phyloP scores from a whole-genome alignment of 2,329 filamentous ascomycete genomes.

The Botrytis paeoniae region DNA sequence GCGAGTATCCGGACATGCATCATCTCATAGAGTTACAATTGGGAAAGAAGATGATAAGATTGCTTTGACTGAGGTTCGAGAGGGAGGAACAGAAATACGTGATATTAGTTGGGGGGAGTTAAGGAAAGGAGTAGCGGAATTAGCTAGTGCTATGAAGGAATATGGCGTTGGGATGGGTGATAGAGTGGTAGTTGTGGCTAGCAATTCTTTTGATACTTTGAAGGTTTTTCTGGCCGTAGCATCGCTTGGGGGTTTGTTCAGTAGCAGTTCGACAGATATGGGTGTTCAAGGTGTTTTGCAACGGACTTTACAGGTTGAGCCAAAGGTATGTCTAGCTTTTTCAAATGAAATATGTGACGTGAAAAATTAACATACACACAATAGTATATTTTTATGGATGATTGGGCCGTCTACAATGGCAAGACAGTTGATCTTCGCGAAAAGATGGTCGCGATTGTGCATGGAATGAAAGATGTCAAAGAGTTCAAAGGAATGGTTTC shows the following conservation, averaged over 20 bases:
- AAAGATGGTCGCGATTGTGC: slow-evolving; percentile 54
- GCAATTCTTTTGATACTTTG: slow-evolving; percentile 72
- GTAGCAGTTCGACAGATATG: slow-evolving; percentile 78
- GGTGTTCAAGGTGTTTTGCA: slow-evolving; percentile 75
- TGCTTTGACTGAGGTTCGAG: slow-evolving; percentile 69
- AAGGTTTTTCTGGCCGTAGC: slow-evolving; percentile 67
- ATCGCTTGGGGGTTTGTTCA: slow-evolving; percentile 72
- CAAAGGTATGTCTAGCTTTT: slow-evolving; percentile 47
- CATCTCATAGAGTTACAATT: slow-evolving; percentile 47
- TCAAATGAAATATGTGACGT: neutral
- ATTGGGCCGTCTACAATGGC: slow-evolving; percentile 75
- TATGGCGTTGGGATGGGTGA: slow-evolving; percentile 69
- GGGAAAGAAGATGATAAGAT: slow-evolving; percentile 70
- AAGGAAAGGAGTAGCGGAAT: slow-evolving; percentile 52
- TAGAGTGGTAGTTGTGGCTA: slow-evolving; percentile 70
- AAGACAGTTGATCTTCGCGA: slow-evolving; percentile 66
- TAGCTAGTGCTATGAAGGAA: slow-evolving; percentile 65
- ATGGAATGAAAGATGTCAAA: neutral
- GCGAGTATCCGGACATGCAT: slow-evolving; percentile 41
- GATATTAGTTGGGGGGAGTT: slow-evolving; percentile 67
- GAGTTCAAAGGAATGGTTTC: neutral
- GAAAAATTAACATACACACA: neutral
- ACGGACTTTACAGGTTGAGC: slow-evolving; percentile 69
- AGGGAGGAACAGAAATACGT: slow-evolving; percentile 54
- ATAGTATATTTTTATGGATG: slow-evolving; percentile 77